Evolutionary conservation across 78 protist genomes (phyloP).

Genomic region (Dictyostelium citrinum): DNA sequence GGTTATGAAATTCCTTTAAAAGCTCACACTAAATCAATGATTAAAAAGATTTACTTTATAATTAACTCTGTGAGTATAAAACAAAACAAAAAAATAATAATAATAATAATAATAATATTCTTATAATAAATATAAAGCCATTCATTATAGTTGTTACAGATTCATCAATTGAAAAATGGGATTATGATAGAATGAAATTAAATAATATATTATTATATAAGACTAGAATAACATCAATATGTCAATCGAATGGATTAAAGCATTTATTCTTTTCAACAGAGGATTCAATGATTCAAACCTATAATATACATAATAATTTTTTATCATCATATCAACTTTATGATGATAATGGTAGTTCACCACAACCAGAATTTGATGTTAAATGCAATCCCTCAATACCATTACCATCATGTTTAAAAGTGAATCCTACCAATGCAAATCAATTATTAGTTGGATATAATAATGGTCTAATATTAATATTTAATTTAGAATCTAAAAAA

Average conservation of each 20-base stretch:
- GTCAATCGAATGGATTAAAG: background rate
- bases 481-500: constrained; percentile 1
- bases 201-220: constrained; percentile 8
- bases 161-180: constrained; percentile 51
- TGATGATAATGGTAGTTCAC: background rate
- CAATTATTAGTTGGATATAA: constrained; percentile 37
- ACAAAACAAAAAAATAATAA: background rate
- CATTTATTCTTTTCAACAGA: constrained; percentile 35
- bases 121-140: background rate
- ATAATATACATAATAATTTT: constrained; percentile 13
- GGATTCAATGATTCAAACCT: constrained; percentile 15
- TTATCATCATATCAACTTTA: constrained; percentile 25
- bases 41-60: constrained; percentile 30
- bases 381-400: background rate
- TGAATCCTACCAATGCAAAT: constrained; percentile 13
- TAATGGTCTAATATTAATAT: constrained; percentile 20
- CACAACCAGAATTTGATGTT: background rate
- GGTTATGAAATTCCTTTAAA: constrained; percentile 11
- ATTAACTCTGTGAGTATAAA: background rate
- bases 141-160: constrained; percentile 20
- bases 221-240: constrained; percentile 41
- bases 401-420: constrained; percentile 34
- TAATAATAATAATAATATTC: background rate
- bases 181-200: constrained; percentile 8
- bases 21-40: background rate